Percentiles rank a stretch among this genome's conserved stretches.
Evolutionary conservation across 2,329 filamentous ascomycete genomes (phyloP).

Genomic region (Colletotrichum tamarilloi): DNA sequence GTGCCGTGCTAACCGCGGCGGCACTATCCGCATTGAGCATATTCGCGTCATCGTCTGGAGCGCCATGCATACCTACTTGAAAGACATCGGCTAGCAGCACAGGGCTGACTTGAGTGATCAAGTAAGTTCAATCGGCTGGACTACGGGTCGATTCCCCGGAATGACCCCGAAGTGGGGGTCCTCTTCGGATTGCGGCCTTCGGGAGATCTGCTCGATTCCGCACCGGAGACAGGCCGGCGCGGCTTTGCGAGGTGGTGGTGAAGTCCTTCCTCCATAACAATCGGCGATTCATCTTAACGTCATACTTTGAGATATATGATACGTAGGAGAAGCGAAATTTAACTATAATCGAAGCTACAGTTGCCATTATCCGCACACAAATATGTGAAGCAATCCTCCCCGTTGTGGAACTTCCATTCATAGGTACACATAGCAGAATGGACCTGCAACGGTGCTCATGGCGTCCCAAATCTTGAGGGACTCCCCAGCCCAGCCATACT

Average conservation of each 20-base stretch:
- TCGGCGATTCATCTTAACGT: not conserved
- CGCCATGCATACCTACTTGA: not conserved
- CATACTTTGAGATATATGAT: not conserved
- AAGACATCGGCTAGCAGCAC: not conserved
- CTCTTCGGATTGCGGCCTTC: not conserved
- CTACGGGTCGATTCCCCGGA: not conserved
- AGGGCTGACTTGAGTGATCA: no score
- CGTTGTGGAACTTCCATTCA: not conserved
- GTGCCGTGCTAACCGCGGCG: not conserved
- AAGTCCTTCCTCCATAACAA: not conserved
- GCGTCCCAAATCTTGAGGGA: slow-evolving; percentile 41
- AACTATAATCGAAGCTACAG: no score
- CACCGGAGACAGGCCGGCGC: not conserved
- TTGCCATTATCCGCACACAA: no score
- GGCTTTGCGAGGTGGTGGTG: not conserved
- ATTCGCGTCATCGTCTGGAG: not conserved
- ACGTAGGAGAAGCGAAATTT: no score
- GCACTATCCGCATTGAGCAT: not conserved
- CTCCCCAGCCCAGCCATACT: slow-evolving; percentile 34
- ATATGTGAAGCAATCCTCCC: no score
- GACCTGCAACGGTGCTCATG: slow-evolving; percentile 42
- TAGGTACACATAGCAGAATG: slow-evolving; percentile 43
- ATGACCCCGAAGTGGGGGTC: not conserved
- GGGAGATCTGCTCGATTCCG: not conserved
- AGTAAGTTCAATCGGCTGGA: not conserved